Percentiles rank a stretch among this genome's conserved stretches.
Evolutionary conservation across 176 grass and related monocot genomes (phyloP).

Genomic region (Aechmea fasciata): DNA sequence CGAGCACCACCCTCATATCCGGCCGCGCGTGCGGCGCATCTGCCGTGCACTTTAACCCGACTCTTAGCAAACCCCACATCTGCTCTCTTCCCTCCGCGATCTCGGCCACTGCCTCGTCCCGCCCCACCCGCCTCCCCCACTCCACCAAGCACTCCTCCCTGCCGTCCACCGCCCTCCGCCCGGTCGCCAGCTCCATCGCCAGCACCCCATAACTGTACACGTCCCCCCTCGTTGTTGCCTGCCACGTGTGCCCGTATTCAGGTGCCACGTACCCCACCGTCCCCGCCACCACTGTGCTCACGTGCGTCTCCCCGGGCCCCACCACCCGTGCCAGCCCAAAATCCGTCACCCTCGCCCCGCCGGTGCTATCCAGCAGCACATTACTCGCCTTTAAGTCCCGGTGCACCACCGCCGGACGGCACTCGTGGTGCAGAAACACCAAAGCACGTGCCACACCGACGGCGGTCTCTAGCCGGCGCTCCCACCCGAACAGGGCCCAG

Average conservation of each 20-base stretch:
- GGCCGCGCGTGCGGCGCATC: conserved; percentile 12
- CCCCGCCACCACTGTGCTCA: conserved; percentile 88
- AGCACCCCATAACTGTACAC: conserved; percentile 92
- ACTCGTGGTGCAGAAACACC: conserved; percentile 81
- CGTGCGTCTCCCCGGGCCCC: conserved; percentile 59
- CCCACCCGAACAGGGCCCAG: conserved; percentile 27
- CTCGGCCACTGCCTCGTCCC: conserved; percentile 8
- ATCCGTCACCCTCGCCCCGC: conserved; percentile 65
- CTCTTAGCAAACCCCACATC: conserved; percentile 10
- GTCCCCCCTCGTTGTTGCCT: conserved; percentile 76
- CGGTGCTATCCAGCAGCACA: conserved; percentile 50
- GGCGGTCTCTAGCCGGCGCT: conserved; percentile 38
- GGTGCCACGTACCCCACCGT: conserved; percentile 95
- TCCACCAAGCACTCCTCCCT: conserved; percentile 78
- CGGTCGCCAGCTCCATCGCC: conserved; percentile 75
- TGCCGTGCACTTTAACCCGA: conserved; percentile 13
- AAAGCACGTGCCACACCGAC: conserved; percentile 60
- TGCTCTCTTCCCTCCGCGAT: background rate
- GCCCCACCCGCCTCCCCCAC: conserved; percentile 38
- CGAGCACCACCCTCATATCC: conserved; percentile 19
- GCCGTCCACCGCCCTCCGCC: conserved; percentile 47
- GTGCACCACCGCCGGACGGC: conserved; percentile 75
- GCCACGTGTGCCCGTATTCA: conserved; percentile 81
- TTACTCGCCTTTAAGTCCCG: conserved; percentile 97
- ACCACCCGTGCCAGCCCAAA: conserved; percentile 78